phyloP scores from a whole-genome alignment of 192 early-diverging fungal genomes.

The Backusella sp. region DNA sequence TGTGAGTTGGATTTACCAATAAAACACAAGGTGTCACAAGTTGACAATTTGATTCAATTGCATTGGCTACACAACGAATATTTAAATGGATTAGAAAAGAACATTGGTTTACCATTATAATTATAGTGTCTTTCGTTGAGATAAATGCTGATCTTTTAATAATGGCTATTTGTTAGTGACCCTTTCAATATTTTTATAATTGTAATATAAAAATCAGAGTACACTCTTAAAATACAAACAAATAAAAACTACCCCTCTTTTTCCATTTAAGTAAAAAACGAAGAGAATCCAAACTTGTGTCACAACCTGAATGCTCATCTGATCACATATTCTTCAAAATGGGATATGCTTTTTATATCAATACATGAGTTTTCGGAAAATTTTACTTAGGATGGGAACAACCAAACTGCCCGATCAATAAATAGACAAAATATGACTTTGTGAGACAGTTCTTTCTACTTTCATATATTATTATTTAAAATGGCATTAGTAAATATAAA shows the following conservation, averaged over 20 bases:
- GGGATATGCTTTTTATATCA: neutral
- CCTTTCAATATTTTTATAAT: no score
- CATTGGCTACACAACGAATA: neutral
- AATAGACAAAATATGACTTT: neutral
- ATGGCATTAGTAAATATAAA: neutral
- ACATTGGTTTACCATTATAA: no score
- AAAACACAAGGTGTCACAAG: neutral
- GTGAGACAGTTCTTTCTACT: neutral
- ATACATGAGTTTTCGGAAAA: neutral
- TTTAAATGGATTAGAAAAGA: neutral
- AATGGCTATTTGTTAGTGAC: no score
- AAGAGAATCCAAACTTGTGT: neutral
- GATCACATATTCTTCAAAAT: neutral
- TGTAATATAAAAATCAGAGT: no score
- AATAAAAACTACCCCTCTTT: no score
- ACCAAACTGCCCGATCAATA: neutral
- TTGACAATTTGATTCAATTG: neutral
- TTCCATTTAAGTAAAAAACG: no score
- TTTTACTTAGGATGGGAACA: neutral
- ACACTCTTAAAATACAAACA: no score
- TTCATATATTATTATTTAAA: neutral
- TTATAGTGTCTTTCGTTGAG: no score
- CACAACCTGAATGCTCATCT: neutral
- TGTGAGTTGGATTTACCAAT: neutral
- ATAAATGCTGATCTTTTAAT: no score